Conservation (phyloP, 768 basidiomycete genomes). For the Hortiboletus flavorubellus region DNA sequence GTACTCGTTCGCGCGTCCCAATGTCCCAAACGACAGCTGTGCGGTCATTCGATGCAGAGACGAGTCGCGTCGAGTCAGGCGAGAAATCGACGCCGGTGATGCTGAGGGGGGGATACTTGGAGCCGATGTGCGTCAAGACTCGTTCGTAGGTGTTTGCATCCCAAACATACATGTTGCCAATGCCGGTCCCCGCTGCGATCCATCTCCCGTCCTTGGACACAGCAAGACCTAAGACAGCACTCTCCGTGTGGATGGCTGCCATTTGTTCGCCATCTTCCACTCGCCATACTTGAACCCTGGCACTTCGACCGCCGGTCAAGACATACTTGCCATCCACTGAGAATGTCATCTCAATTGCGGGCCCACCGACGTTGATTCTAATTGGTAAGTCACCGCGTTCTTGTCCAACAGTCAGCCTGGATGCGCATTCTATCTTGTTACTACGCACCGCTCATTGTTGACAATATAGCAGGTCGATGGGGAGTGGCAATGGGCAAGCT, state of each 20-base stretch:
- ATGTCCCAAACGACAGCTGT: neutral
- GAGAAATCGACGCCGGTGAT: conserved; percentile 11
- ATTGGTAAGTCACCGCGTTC: neutral
- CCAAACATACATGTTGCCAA: neutral
- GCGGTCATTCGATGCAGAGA: neutral
- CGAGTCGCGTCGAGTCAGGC: conserved; percentile 1
- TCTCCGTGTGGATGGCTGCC: neutral
- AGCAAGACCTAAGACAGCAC: neutral
- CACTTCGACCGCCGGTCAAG: neutral
- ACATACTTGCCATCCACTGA: neutral
- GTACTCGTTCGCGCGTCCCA: neutral
- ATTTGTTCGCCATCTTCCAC: neutral
- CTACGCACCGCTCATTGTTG: too few relatives aligned
- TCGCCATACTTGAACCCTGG: neutral
- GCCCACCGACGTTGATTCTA: neutral
- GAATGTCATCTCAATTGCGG: neutral
- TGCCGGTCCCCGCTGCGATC: neutral
- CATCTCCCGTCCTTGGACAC: neutral
- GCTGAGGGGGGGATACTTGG: too few relatives aligned
- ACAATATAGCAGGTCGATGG: neutral
- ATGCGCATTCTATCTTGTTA: too few relatives aligned
- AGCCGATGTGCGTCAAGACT: neutral
- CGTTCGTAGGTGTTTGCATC: neutral
- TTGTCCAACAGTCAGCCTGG: too few relatives aligned
- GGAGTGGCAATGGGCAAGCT: too few relatives aligned